Evolutionary conservation across 371 early-diverging fungal genomes (phyloP), one percentile per base, ranked within the genome.

Genomic region (Racocetra persica): DNA sequence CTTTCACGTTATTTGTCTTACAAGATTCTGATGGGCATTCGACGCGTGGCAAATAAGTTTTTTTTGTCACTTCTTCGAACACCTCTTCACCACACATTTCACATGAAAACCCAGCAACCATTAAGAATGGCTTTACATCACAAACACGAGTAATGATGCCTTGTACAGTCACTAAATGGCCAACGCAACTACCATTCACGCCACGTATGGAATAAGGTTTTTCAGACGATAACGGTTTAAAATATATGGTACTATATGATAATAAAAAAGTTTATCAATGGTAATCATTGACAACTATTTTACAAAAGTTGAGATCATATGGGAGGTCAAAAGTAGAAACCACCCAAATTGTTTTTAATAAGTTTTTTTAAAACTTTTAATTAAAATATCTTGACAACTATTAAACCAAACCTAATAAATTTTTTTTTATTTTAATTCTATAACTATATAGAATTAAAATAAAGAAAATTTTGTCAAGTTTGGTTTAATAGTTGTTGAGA

Each of bases 11-110:
- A 84, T 97, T 97, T 41, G 86, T 91, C 74, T 91, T 92, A 88
- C 99, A 99, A 73, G 90, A 91, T 71, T 90, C 91, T 32, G 96
- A 94, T 49, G 88, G 89, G 87, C 99, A 99, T 82, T 97, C 95
- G n/a, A 91, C 90, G 49, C 98, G 83, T 4, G 98, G 96, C 67
- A 92, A 93, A 86, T 95, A 97, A 76, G 93, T 92, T 74, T 92
- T 90, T 60, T 89, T 85, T 52, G 91, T 94, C 77, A 99, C 95
- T 85, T 98, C 97, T 89, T 99, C 98, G 88, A 98, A 99, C 70
- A 97, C 94, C 88, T 99, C 99, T 85, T 91, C 88, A 18, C 99
- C 99, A 88, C 99, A 99, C 52, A 92, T 89, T 82, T 99, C 99
- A 89, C 99, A 99, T 80, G 93, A 92, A 89, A 98, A 97, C 1